phyloP scores from a whole-genome alignment of 345 rosid species.

The Kernera saxatilis region DNA sequence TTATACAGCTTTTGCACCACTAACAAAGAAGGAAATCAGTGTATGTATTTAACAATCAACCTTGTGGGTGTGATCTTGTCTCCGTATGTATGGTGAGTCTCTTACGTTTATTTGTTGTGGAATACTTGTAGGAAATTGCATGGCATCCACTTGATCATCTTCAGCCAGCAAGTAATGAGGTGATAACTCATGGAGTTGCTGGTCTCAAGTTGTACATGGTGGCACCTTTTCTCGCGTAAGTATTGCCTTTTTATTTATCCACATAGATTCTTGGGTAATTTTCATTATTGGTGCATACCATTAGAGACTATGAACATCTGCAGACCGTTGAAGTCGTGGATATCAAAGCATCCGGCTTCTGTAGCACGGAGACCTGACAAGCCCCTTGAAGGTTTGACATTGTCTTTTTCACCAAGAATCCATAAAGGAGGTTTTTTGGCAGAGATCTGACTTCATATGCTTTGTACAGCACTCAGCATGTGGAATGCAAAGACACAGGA shows the following conservation, averaged over 20 bases:
- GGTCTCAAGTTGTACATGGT: slow-evolving; percentile 98
- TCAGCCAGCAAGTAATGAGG: slow-evolving; percentile 63
- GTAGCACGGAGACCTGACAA: slow-evolving; percentile 51
- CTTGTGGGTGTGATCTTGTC: slow-evolving; percentile 3
- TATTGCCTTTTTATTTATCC: slow-evolving; percentile 6
- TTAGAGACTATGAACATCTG: slow-evolving; percentile 10
- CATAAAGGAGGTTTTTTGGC: not conserved
- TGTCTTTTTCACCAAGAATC: slow-evolving; percentile 3
- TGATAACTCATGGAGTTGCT: slow-evolving; percentile 77
- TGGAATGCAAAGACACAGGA: slow-evolving; percentile 82
- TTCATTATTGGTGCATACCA: not conserved
- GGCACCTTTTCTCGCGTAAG: slow-evolving; percentile 86
- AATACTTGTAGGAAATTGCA: slow-evolving; percentile 73
- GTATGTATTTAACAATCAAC: slow-evolving; percentile 40
- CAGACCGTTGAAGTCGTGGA: slow-evolving; percentile 80
- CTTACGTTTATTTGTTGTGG: slow-evolving; percentile 6
- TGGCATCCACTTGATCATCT: slow-evolving; percentile 94
- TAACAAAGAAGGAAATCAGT: slow-evolving; percentile 95
- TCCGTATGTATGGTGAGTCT: slow-evolving; percentile 1
- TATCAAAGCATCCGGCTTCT: slow-evolving; percentile 53
- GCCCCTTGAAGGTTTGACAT: slow-evolving; percentile 55
- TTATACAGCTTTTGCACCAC: slow-evolving; percentile 93
- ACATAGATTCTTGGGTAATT: not conserved
- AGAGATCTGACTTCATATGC: slow-evolving; percentile 11
- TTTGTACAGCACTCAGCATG: slow-evolving; percentile 48